Percentiles rank a stretch among this genome's conserved stretches.
Evolutionary conservation across 306 rosid species (phyloP).

Genomic region (Sicyos edulis): DNA sequence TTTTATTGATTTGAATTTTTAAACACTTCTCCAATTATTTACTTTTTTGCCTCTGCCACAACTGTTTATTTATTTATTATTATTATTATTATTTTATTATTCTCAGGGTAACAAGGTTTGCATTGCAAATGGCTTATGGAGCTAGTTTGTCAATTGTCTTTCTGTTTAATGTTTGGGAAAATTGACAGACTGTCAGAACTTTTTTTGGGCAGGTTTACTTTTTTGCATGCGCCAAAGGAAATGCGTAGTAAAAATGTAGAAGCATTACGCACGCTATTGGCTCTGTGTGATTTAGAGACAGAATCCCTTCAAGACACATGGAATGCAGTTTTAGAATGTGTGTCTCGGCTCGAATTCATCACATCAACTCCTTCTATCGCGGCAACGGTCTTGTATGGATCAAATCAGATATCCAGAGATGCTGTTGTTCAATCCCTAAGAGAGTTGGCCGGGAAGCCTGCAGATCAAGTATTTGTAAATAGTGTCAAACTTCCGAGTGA

Average conservation of each 20-base stretch:
- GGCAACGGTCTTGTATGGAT: slow-evolving; percentile 89
- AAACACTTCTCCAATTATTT: too few species aligned
- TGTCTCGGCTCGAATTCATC: slow-evolving; percentile 89
- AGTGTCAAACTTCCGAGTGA: slow-evolving; percentile 95
- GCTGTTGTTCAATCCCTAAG: slow-evolving; percentile 83
- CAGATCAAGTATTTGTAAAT: slow-evolving; percentile 91
- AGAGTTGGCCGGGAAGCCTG: slow-evolving; percentile 92
- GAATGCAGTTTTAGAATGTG: slow-evolving; percentile 98
- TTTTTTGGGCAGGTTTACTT: slow-evolving; percentile 98
- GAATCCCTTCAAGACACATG: slow-evolving; percentile 94
- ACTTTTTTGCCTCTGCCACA: too few species aligned
- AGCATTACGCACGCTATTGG: slow-evolving; percentile 75
- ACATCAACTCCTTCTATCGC: slow-evolving; percentile 74
- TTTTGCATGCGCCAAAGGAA: slow-evolving; percentile 98
- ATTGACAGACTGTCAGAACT: too few species aligned
- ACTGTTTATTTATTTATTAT: too few species aligned
- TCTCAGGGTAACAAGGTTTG: too few species aligned
- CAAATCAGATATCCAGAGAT: slow-evolving; percentile 94
- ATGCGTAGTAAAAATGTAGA: slow-evolving; percentile 98
- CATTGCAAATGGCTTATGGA: too few species aligned
- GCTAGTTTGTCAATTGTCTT: too few species aligned
- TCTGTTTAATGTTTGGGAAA: too few species aligned
- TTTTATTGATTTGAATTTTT: neutral
- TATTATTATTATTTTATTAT: too few species aligned
- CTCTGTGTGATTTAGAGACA: slow-evolving; percentile 68